Percentiles rank a stretch among this genome's conserved stretches.
These are phyloP conservation scores for Candida argentea DNA, from an alignment of 805 yeast species.

Conservation along the genomic window DNA sequence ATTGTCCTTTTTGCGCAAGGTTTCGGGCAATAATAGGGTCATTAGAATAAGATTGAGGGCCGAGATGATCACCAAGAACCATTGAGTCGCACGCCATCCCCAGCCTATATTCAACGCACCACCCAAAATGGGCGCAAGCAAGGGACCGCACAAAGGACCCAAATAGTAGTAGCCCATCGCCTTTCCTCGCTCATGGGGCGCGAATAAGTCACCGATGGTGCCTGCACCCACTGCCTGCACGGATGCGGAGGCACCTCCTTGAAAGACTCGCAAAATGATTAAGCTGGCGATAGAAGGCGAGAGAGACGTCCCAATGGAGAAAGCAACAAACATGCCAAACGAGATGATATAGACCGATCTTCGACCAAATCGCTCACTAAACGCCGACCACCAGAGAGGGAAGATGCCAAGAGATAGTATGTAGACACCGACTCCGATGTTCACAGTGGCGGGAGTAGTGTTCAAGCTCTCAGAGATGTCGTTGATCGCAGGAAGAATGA, in stretches of 20 bases:
- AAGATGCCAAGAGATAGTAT: conserved; percentile 64
- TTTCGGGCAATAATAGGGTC: conserved; percentile 64
- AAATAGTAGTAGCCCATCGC: conserved; percentile 75
- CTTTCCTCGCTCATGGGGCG: conserved; percentile 58
- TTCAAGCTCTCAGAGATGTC: conserved; percentile 44
- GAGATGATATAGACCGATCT: conserved; percentile 64
- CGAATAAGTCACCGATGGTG: conserved; percentile 65
- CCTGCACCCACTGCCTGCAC: conserved; percentile 91
- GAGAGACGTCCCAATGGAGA: conserved; percentile 63
- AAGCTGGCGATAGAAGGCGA: conserved; percentile 51
- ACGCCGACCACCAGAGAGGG: conserved; percentile 85
- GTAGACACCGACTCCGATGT: conserved; percentile 74
- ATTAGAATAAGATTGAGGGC: conserved; percentile 42
- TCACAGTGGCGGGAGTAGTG: conserved; percentile 52
- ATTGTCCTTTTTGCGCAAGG: conserved; percentile 55
- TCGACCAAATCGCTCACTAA: conserved; percentile 68
- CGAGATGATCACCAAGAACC: conserved; percentile 66
- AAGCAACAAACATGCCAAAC: conserved; percentile 51
- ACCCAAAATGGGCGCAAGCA: conserved; percentile 68
- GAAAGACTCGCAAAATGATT: conserved; percentile 57
- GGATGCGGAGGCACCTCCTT: conserved; percentile 77
- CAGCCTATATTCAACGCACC: conserved; percentile 61
- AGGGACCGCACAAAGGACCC: conserved; percentile 76
- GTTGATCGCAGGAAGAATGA: conserved; percentile 68
- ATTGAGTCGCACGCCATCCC: conserved; percentile 88